A percentile compares a stretch with the other conserved stretches of the same genome.
These are phyloP conservation scores for Solanum habrochaites DNA, from an alignment of 257 asterid genomes.

Conservation along the genomic window DNA sequence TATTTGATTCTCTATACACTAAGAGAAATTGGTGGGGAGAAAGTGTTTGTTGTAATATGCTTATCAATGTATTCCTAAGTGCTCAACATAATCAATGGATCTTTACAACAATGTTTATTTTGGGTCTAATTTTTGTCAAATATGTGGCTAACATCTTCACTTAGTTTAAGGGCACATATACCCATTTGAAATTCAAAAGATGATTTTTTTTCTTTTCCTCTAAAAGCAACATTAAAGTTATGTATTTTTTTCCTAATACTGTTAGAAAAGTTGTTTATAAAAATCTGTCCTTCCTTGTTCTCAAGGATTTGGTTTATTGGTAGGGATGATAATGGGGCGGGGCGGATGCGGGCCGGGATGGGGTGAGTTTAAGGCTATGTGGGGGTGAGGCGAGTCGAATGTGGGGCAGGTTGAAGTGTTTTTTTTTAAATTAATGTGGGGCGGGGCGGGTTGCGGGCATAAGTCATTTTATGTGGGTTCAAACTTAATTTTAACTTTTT, in stretches of 20 bases:
- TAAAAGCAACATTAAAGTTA: not conserved
- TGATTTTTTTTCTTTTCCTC: not conserved
- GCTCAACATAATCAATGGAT: constrained; percentile 24
- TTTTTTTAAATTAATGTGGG: too few relatives aligned
- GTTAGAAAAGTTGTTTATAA: not conserved
- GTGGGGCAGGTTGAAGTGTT: too few relatives aligned
- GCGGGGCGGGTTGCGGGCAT: too few relatives aligned
- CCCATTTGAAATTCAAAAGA: constrained; percentile 10
- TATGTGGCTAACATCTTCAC: constrained; percentile 24
- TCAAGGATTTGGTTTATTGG: not conserved
- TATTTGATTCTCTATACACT: not conserved
- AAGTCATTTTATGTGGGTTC: too few relatives aligned
- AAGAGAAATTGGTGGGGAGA: constrained; percentile 14
- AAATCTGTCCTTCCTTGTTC: not conserved
- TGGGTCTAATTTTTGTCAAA: constrained; percentile 20
- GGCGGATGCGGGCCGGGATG: too few relatives aligned
- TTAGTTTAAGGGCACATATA: constrained; percentile 12
- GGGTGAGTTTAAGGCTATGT: too few relatives aligned
- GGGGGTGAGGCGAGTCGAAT: too few relatives aligned
- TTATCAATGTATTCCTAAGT: constrained; percentile 10
- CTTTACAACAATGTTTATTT: constrained; percentile 6
- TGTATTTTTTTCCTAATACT: not conserved
- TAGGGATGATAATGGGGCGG: not conserved
- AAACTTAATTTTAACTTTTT: too few relatives aligned
- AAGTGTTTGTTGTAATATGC: constrained; percentile 20